Evolutionary conservation across 75 land plant species (phyloP), one percentile per base, ranked within the genome.

Genomic region (Gnetum montanum): DNA sequence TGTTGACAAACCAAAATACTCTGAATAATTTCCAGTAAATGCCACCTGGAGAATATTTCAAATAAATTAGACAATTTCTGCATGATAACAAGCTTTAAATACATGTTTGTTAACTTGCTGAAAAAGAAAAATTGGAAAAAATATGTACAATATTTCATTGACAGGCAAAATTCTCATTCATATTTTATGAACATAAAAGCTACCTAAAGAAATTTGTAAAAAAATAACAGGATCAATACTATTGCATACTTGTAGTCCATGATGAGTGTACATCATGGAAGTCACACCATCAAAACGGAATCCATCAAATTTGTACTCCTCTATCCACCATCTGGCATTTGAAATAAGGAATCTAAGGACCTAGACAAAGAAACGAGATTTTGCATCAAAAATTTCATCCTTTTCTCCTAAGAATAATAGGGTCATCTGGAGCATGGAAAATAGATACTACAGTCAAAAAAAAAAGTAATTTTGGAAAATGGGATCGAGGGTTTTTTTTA

Each of bases 191-290:
- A n/a, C n/a, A n/a, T n/a, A n/a, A n/a, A n/a, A n/a, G n/a, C n/a
- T n/a, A n/a, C n/a, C n/a, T n/a, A 52, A 61, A 36, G 8, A 30
- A 37, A 4, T 11, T 25, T 4, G 24, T 23, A 15, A 19, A 31
- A 20, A 13, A 49, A 35, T 23, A 20, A 23, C 10, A 51, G 25
- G 35, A 24, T 43, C 3, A 51, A 51, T 7, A 45, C 15, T 7
- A n/a, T 48, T 10, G 11, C 34, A 29, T 61, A 82, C 96, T 84
- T 76, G 68, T 65, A 90, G 68, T 25, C 96, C 96, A 70, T 90
- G 96, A 50, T 90, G 96, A 52, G 91, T 90, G 56, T 90, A 90
- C 96, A 90, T 90, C 96, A 90, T 90, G 23, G 96, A 90, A 15
- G 96, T 90, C 41, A 90, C 83, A 59, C 96, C 96, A 82, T 90